Conservation (phyloP, 2,329 filamentous ascomycete genomes). For the Teratosphaeria nubilosa region DNA sequence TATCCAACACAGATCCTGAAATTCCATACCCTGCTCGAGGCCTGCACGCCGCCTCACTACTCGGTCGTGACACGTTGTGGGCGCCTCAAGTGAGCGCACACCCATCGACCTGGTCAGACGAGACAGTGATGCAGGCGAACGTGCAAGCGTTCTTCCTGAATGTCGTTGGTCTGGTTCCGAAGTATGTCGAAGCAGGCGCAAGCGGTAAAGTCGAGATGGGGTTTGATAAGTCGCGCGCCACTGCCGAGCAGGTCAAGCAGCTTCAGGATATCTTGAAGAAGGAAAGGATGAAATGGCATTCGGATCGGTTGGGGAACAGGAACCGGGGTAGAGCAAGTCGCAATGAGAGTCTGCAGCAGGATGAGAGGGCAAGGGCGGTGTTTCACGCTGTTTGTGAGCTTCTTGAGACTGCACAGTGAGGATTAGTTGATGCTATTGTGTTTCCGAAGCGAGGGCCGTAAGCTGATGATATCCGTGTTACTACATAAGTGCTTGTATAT, state of each 20-base stretch:
- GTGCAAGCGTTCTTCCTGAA: conserved; percentile 23
- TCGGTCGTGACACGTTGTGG: conserved; percentile 16
- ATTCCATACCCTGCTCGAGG: conserved; percentile 23
- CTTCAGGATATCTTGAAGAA: conserved; percentile 22
- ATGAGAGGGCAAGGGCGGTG: conserved; percentile 21
- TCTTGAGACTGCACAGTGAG: conserved; percentile 14
- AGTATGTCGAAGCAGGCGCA: conserved; percentile 13
- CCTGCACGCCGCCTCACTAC: conserved; percentile 16
- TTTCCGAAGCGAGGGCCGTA: neutral
- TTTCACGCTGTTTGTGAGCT: conserved; percentile 26
- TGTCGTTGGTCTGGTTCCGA: conserved; percentile 15
- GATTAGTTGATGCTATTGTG: neutral
- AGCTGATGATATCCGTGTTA: too few species aligned
- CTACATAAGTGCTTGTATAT: too few species aligned
- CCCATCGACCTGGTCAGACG: conserved; percentile 21
- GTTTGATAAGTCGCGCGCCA: conserved; percentile 14
- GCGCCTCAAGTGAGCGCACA: conserved; percentile 13
- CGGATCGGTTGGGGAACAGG: conserved; percentile 21
- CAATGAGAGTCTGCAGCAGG: conserved; percentile 20
- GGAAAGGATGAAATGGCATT: conserved; percentile 25
- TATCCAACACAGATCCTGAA: conserved; percentile 15
- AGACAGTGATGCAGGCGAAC: conserved; percentile 23
- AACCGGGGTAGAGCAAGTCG: conserved; percentile 11
- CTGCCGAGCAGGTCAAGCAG: conserved; percentile 13
- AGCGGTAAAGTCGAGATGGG: conserved; percentile 16